These are phyloP conservation scores for Lasiosphaeria miniovina DNA, from an alignment of 495 filamentous ascomycete species.

Conservation along the genomic window DNA sequence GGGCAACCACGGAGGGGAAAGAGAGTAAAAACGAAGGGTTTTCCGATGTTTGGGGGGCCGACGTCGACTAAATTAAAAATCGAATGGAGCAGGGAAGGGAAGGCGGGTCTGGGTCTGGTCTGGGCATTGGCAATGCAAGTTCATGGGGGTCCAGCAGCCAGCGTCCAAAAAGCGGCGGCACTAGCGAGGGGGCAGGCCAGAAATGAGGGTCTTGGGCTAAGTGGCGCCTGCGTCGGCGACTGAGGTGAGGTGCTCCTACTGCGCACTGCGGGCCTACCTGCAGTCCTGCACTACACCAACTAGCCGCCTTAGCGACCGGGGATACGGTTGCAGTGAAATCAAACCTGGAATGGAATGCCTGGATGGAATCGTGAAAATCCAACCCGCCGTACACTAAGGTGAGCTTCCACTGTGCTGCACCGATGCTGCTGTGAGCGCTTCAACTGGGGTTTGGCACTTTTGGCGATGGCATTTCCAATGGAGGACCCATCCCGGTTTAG, in stretches of 20 bases:
- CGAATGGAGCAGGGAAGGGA: background rate
- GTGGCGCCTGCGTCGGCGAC: background rate
- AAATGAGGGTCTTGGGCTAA: background rate
- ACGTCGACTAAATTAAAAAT: constrained; percentile 3
- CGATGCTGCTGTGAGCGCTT: background rate
- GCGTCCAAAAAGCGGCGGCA: too few species aligned
- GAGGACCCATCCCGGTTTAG: background rate
- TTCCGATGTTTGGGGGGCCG: constrained; percentile 13
- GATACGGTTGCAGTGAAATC: too few species aligned
- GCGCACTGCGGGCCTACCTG: background rate
- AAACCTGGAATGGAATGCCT: constrained; percentile 1
- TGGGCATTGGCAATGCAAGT: background rate
- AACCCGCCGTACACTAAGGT: background rate
- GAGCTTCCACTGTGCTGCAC: too few species aligned
- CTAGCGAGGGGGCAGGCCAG: background rate
- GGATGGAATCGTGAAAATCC: background rate
- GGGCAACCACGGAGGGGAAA: constrained; percentile 12
- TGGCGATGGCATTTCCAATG: background rate
- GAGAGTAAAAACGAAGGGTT: constrained; percentile 13
- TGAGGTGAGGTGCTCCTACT: background rate
- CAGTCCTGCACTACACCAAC: too few species aligned
- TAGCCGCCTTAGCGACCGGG: too few species aligned
- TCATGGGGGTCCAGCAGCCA: background rate
- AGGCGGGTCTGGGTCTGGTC: background rate
- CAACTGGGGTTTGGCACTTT: background rate